phyloP scores from a whole-genome alignment of 257 asterid species.

The Euphrasia confusa region DNA sequence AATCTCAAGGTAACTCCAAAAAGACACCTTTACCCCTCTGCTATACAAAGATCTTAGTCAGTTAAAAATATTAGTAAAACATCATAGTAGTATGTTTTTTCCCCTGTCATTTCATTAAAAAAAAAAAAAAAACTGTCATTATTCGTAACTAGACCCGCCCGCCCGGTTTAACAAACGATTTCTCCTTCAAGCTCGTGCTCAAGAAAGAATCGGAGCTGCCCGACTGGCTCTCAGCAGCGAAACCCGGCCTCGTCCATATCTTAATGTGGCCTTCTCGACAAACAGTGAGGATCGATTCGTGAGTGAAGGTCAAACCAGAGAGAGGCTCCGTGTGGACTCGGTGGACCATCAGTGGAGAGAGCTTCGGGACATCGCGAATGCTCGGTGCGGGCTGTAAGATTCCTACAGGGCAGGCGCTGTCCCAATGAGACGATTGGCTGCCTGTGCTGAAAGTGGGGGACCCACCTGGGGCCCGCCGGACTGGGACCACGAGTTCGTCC shows the following conservation, averaged over 20 bases:
- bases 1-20: constrained; percentile 33
- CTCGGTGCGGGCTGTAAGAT: constrained; percentile 87
- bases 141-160: constrained; percentile 45
- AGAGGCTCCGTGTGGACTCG: constrained; percentile 98
- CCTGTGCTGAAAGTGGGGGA: constrained; percentile 90
- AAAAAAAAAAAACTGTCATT: constrained; percentile 33
- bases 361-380: constrained; percentile 82
- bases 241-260: constrained; percentile 87
- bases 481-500: constrained; percentile 96
- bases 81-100: constrained; percentile 19
- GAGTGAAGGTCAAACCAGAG: constrained; percentile 77
- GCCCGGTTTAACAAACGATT: constrained; percentile 37
- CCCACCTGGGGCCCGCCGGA: constrained; percentile 91
- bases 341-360: constrained; percentile 77
- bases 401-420: constrained; percentile 67
- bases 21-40: constrained; percentile 36
- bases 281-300: constrained; percentile 71
- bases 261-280: constrained; percentile 93
- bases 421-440: constrained; percentile 97
- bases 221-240: constrained; percentile 54
- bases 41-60: constrained; percentile 52
- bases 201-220: constrained; percentile 50
- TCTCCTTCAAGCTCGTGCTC: constrained; percentile 55
- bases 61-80: constrained; percentile 26
- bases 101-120: constrained; percentile 23